Conservation (phyloP, 2,329 filamentous ascomycete genomes). For the Cladosporium sp. region DNA sequence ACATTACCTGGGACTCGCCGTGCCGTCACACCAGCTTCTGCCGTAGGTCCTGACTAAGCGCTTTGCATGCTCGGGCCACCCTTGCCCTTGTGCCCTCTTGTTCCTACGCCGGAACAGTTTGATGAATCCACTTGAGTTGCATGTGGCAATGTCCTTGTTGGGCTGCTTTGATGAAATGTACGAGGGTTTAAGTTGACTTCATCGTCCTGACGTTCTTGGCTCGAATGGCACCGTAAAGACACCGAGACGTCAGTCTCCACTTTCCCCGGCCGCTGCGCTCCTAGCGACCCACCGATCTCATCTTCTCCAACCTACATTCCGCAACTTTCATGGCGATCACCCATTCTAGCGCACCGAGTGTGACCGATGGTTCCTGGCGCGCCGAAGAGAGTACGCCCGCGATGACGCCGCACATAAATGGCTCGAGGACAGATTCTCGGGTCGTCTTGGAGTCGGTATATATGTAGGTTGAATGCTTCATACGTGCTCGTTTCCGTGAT, state of each 20-base stretch:
- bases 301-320: constrained; percentile 6
- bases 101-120: not conserved
- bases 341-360: constrained; percentile 1
- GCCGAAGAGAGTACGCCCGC: constrained; percentile 12
- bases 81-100: no score
- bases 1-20: no score
- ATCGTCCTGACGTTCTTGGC: not conserved
- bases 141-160: not conserved
- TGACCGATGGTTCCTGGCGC: not conserved
- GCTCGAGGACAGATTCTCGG: not conserved
- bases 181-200: not conserved
- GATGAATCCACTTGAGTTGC: not conserved
- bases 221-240: not conserved
- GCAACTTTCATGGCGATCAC: constrained; percentile 6
- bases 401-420: constrained; percentile 9
- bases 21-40: no score
- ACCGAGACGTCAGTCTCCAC: not conserved
- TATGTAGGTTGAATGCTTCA: not conserved
- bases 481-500: no score
- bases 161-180: not conserved
- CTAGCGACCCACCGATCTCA: not conserved
- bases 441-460: not conserved
- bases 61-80: no score
- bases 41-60: no score
- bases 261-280: not conserved